A percentile compares a stretch with the other conserved stretches of the same genome.
Conservation (phyloP, 1,284 basidiomycete genomes). For the Clitocybe nebularis region DNA sequence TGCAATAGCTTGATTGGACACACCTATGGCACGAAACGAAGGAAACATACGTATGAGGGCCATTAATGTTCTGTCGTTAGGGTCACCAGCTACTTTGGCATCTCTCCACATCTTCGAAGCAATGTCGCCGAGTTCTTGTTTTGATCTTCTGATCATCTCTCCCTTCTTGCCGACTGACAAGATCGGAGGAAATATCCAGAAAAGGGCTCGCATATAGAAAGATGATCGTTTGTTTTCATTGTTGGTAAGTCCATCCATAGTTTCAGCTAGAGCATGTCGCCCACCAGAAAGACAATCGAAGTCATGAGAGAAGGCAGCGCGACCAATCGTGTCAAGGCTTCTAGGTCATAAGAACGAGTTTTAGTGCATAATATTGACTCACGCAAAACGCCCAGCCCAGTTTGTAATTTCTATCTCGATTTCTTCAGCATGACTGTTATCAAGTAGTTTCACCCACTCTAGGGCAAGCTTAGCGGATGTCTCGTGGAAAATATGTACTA, state of each 20-base stretch:
- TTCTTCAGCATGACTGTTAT: slow-evolving; percentile 31
- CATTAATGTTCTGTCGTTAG: slow-evolving; percentile 43
- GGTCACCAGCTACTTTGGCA: slow-evolving; percentile 39
- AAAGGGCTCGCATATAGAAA: slow-evolving; percentile 60
- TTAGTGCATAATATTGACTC: slow-evolving; percentile 12
- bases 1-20: slow-evolving; percentile 1
- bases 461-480: slow-evolving; percentile 44
- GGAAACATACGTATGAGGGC: slow-evolving; percentile 42
- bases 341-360: too few relatives aligned
- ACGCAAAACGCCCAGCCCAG: slow-evolving; percentile 61
- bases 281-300: slow-evolving; percentile 48
- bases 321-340: slow-evolving; percentile 52
- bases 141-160: slow-evolving; percentile 48
- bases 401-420: slow-evolving; percentile 49
- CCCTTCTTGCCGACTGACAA: slow-evolving; percentile 54
- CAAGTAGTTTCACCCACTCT: slow-evolving; percentile 44
- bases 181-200: slow-evolving; percentile 54
- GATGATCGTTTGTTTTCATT: slow-evolving; percentile 51
- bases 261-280: slow-evolving; percentile 40
- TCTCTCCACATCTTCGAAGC: slow-evolving; percentile 49
- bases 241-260: slow-evolving; percentile 55
- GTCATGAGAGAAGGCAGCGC: slow-evolving; percentile 55
- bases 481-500: slow-evolving; percentile 47
- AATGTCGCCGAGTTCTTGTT: slow-evolving; percentile 46
- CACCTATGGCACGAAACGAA: background rate